phyloP scores from a whole-genome alignment of 345 rosid genomes.

The Hibiscus tridactylites region DNA sequence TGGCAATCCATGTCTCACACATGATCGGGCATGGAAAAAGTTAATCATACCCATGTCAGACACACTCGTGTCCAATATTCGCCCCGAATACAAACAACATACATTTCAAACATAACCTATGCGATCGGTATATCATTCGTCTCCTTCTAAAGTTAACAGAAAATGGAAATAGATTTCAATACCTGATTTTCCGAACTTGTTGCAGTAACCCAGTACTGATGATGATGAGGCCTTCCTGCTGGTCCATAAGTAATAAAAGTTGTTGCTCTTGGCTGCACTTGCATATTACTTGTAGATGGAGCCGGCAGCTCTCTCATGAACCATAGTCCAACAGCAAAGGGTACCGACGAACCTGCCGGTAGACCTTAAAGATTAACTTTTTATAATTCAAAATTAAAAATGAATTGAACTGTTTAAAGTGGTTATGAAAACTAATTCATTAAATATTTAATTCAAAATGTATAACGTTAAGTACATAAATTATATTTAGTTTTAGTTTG shows the following conservation, averaged over 20 bases:
- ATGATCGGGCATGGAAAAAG: not conserved
- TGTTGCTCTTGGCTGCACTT: constrained; percentile 29
- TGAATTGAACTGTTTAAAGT: not conserved
- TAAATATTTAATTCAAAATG: too few relatives aligned
- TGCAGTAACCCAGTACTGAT: constrained; percentile 31
- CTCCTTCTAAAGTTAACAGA: not conserved
- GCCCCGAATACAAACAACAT: not conserved
- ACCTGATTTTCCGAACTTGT: constrained; percentile 46
- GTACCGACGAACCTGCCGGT: constrained; percentile 45
- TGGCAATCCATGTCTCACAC: not conserved
- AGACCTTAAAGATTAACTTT: not conserved
- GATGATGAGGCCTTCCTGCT: constrained; percentile 17
- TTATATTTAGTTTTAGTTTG: too few relatives aligned
- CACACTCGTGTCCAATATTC: not conserved
- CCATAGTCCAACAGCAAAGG: constrained; percentile 55
- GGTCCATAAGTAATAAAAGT: constrained; percentile 31
- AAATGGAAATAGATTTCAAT: not conserved
- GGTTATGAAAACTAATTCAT: too few relatives aligned
- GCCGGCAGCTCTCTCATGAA: constrained; percentile 40
- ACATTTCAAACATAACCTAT: not conserved
- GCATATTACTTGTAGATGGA: constrained; percentile 24
- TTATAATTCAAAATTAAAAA: too few relatives aligned
- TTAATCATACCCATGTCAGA: not conserved
- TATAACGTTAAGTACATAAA: too few relatives aligned
- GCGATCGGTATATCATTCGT: not conserved